Evolutionary conservation across 768 basidiomycete species (phyloP), one percentile per base, ranked within the genome.

Genomic region (Hygrocybe punicea): DNA sequence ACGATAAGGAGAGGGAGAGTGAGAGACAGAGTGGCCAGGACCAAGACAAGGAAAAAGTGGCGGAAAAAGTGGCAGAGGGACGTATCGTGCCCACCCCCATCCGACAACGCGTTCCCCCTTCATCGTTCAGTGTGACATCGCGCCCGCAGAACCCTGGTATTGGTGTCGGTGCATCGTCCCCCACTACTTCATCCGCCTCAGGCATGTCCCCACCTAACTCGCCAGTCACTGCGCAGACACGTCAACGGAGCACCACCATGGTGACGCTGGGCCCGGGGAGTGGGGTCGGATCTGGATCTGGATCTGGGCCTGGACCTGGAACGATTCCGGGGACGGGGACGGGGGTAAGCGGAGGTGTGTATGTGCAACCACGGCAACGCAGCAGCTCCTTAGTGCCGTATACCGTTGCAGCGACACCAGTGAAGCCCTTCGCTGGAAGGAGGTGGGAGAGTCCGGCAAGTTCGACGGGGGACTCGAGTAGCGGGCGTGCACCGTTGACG

Each of bases 381-480:
- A 76, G 76, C 60, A 76, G 71, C 45, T 78, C 76, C 4, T 70
- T 78, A 68, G 61, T 78, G 36, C 69, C 77, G 34, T 11, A 37
- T 13, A n/a, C 11, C 11, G 37, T 25, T n/a, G 13, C 17, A 13
- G 4, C 45, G 14, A 24, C n/a, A 39, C 53, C 62, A 11, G 72
- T 69, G 7, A 81, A 81, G 58, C 88, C 89, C 6, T 91, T 90
- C 66, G 83, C 74, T 6, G 62, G 71, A 35, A 72, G 64, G 49
- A 66, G 74, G 25, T 75, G 85, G 11, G 80, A 86, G 58, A 91
- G 89, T 64, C 90, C 90, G 11, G 86, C 87, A 11, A 92, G 90
- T 66, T 93, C 91, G 29, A 90, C 87, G 13, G 91, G 91, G 6
- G 90, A 87, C 66, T 91, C 90, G 58, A 92, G 89, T 59, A 88